A percentile compares a stretch with the other conserved stretches of the same genome.
phyloP scores from a whole-genome alignment of 768 basidiomycete genomes.

The Trametes elegans region DNA sequence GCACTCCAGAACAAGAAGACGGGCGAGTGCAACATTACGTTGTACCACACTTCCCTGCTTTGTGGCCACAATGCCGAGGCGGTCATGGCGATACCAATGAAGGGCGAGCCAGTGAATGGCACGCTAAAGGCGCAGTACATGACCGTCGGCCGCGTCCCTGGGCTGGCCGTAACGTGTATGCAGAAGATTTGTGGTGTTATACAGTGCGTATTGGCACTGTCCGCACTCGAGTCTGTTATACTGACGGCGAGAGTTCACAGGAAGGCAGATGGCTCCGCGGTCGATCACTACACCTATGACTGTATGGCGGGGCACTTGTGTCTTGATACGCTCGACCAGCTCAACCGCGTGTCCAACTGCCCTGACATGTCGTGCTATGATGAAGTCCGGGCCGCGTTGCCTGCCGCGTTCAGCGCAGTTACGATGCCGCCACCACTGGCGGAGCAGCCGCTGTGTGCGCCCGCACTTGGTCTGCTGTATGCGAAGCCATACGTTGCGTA shows the following conservation, averaged over 20 bases:
- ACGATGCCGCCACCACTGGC: not conserved
- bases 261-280: not conserved
- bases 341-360: not conserved
- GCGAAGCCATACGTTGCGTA: not conserved
- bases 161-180: not conserved
- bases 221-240: too few relatives aligned
- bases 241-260: too few relatives aligned
- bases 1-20: not conserved
- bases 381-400: not conserved
- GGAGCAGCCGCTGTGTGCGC: not conserved
- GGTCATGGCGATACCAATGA: not conserved
- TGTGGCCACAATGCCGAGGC: not conserved
- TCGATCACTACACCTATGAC: not conserved
- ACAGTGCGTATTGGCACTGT: too few relatives aligned
- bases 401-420: not conserved
- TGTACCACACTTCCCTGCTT: not conserved
- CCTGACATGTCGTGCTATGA: not conserved
- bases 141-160: not conserved
- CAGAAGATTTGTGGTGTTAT: not conserved
- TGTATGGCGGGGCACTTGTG: not conserved
- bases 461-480: not conserved
- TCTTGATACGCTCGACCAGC: not conserved
- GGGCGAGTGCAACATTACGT: not conserved
- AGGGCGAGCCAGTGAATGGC: not conserved
- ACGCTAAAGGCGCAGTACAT: not conserved